Evolutionary conservation across 345 rosid species (phyloP).

Genomic region (Pugionium cornutum): DNA sequence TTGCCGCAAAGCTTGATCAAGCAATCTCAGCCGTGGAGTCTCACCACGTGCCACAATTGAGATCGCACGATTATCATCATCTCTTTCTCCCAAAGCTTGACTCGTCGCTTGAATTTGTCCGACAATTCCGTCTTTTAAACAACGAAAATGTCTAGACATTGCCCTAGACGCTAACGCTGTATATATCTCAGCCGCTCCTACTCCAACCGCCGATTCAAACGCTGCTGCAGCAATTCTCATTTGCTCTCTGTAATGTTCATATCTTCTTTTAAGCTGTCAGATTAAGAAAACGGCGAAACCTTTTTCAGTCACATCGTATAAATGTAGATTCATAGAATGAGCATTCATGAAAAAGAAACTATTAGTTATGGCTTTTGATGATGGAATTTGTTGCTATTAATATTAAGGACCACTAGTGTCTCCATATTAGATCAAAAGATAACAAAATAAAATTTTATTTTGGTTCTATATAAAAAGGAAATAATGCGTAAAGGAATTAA

Average conservation of each 20-base stretch:
- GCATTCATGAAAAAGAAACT: conserved; percentile 29
- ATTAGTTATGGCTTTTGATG: conserved; percentile 46
- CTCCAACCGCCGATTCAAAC: conserved; percentile 78
- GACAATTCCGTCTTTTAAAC: conserved; percentile 84
- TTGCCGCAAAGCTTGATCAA: conserved; percentile 84
- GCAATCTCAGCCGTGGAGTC: conserved; percentile 75
- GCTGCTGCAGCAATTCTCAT: conserved; percentile 80
- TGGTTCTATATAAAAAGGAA: conserved; percentile 27
- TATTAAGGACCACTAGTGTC: conserved; percentile 68
- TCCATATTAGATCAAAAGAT: conserved; percentile 59
- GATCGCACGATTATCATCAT: conserved; percentile 58
- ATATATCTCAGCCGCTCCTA: conserved; percentile 74
- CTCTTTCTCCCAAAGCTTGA: conserved; percentile 94
- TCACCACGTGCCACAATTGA: conserved; percentile 78
- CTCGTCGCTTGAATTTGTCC: conserved; percentile 74
- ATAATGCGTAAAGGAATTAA: conserved; percentile 27
- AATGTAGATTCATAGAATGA: conserved; percentile 16
- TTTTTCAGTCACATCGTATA: conserved; percentile 24
- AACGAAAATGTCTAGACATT: conserved; percentile 95
- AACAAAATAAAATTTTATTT: conserved; percentile 1
- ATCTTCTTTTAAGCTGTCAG: conserved; percentile 78
- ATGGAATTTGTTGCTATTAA: conserved; percentile 55
- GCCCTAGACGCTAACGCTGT: conserved; percentile 95
- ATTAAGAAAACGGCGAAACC: background rate
- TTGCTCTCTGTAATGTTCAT: conserved; percentile 88